These are phyloP conservation scores for Termitomyces bulborhizus DNA, from an alignment of 768 basidiomycete species.

Conservation along the genomic window DNA sequence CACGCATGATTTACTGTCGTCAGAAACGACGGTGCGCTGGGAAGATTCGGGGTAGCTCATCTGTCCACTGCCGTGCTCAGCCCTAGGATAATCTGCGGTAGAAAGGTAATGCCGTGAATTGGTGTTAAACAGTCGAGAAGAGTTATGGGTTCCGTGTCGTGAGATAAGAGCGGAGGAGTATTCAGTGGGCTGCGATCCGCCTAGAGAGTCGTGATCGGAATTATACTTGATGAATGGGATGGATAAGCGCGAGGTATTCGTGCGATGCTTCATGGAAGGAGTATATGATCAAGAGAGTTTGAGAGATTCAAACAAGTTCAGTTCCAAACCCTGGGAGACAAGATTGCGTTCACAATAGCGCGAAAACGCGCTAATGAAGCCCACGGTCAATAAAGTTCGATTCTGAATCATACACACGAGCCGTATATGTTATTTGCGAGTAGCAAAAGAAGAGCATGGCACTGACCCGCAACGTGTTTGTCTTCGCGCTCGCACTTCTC, in stretches of 20 bases:
- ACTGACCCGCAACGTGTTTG: not conserved
- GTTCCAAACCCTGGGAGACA: not conserved
- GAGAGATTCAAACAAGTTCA: not conserved
- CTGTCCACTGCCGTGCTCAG: not conserved
- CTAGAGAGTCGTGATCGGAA: not conserved
- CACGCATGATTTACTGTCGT: not conserved
- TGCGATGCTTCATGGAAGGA: not conserved
- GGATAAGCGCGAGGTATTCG: not conserved
- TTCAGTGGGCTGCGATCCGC: not conserved
- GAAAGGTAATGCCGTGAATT: not conserved
- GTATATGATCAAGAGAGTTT: not conserved
- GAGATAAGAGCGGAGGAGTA: not conserved
- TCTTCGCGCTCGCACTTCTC: not conserved
- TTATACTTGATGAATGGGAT: conserved; percentile 1
- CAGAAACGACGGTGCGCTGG: conserved; percentile 12
- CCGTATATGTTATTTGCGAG: not conserved
- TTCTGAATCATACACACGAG: not conserved
- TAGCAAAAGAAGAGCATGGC: not conserved
- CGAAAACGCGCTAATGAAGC: not conserved
- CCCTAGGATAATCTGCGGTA: not conserved
- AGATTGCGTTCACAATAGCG: not conserved
- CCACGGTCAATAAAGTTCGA: not conserved
- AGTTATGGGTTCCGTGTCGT: not conserved
- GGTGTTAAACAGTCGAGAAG: not conserved
- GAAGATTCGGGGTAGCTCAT: conserved; percentile 17